A percentile compares a stretch with the other conserved stretches of the same genome.
These are phyloP conservation scores for Lachancea waltii DNA, from an alignment of 805 yeast genomes.

Conservation along the genomic window DNA sequence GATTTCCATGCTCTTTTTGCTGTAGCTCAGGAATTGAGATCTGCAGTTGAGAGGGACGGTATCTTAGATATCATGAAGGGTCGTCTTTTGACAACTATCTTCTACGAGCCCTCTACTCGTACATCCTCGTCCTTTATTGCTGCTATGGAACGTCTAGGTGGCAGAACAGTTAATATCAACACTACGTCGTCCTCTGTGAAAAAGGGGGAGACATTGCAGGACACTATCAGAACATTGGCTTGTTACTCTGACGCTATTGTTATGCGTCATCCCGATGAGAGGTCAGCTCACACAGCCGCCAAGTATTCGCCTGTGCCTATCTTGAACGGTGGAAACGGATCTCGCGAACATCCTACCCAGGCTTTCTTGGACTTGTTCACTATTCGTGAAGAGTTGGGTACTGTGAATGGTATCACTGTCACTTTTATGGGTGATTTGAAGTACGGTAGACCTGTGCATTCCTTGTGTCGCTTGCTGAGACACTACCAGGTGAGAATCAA, in stretches of 20 bases:
- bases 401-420: slow-evolving; percentile 95
- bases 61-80: slow-evolving; percentile 87
- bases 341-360: slow-evolving; percentile 98
- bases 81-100: slow-evolving; percentile 86
- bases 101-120: slow-evolving; percentile 97
- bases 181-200: slow-evolving; percentile 88
- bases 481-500: slow-evolving; percentile 92
- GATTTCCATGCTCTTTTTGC: slow-evolving; percentile 90
- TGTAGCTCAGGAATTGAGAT: slow-evolving; percentile 96
- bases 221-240: slow-evolving; percentile 89
- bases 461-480: slow-evolving; percentile 80
- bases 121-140: slow-evolving; percentile 96
- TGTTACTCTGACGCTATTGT: slow-evolving; percentile 96
- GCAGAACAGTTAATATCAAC: slow-evolving; percentile 84
- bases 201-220: slow-evolving; percentile 97
- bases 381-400: slow-evolving; percentile 97
- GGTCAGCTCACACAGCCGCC: slow-evolving; percentile 89
- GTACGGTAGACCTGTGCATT: slow-evolving; percentile 98
- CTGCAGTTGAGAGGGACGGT: slow-evolving; percentile 95
- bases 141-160: slow-evolving; percentile 99
- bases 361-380: slow-evolving; percentile 96
- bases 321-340: slow-evolving; percentile 96
- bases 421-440: slow-evolving; percentile 99
- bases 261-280: slow-evolving; percentile 91
- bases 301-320: slow-evolving; percentile 96